Conservation (phyloP, 2,329 filamentous ascomycete species). For the Fusarium liriodendri region DNA sequence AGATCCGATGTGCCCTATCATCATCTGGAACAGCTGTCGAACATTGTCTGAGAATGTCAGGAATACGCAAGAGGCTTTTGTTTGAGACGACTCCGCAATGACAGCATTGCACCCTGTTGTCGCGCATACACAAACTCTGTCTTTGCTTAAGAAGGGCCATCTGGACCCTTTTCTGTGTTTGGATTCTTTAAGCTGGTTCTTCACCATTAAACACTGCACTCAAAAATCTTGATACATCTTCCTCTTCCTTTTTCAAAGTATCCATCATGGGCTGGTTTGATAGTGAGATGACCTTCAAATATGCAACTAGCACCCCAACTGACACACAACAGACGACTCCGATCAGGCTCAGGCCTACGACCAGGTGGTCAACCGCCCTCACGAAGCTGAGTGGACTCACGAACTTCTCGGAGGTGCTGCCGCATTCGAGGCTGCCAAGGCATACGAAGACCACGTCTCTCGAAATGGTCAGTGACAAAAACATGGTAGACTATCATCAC, state of each 20-base stretch:
- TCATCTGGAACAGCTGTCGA: neutral
- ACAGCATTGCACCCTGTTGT: neutral
- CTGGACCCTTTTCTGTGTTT: slow-evolving; percentile 12
- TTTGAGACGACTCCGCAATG: neutral
- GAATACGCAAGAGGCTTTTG: slow-evolving; percentile 7
- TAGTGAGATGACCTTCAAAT: neutral
- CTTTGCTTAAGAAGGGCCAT: neutral
- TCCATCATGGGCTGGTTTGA: slow-evolving; percentile 31
- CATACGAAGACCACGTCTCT: slow-evolving; percentile 45
- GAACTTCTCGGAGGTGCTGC: slow-evolving; percentile 47
- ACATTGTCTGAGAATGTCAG: neutral
- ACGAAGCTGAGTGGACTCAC: slow-evolving; percentile 47
- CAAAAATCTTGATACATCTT: neutral
- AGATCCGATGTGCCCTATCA: slow-evolving; percentile 25
- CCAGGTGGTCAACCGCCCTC: slow-evolving; percentile 37
- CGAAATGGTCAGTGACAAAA: slow-evolving; percentile 31
- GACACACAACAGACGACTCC: slow-evolving; percentile 33
- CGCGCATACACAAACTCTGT: neutral
- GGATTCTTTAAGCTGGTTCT: neutral
- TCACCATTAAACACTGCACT: neutral
- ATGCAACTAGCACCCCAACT: neutral
- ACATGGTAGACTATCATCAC: neutral
- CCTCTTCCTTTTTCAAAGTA: neutral
- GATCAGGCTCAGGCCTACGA: slow-evolving; percentile 41
- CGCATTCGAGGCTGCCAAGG: slow-evolving; percentile 47